Base-by-base conservation (phyloP, 805 yeast genomes). In the Tanozyma kutaoensis region DNA sequence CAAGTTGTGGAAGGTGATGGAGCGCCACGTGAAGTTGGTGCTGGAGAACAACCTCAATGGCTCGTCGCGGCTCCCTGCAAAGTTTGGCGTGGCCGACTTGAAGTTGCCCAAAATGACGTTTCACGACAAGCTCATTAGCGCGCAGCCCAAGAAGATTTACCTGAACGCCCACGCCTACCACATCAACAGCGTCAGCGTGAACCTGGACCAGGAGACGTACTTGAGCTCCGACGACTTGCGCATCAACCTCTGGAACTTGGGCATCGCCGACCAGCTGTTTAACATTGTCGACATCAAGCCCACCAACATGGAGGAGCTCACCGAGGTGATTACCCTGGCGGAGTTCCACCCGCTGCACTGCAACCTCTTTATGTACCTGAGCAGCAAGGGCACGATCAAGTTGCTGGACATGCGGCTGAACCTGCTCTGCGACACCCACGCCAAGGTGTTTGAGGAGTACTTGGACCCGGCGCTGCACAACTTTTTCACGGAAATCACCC, bases 211-310 rank as follows among this genome's bases (percentile, higher is more conserved):
- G 40, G 99, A 91, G 57, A 91, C 98, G 10, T 91, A 78, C 51
- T 68, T 91, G 38, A 71, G 84, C 30, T 76, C 93, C 26, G 99
- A 91, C 57, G 99, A 91, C 55, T 68, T 91, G 48, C 72, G 99
- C 48, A 78, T 91, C 47, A 91, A 91, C 52, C 60, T 91, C 38
- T 91, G 99, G 99, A 86, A 88, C 52, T 63, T 86, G 39, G 85
- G 82, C 29, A 80, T 85, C 40, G 84, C 95, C 13, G 95, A 88
- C 54, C 95, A 88, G 58, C 72, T 86, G 43, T 91, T 91, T 57
- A 93, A 91, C 53, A 91, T 91, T 38, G 97, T 91, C 32, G 98
- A 91, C 56, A 91, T 91, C 46, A 85, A 93, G 52, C 99, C 99
- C 8, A 81, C 85, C 5, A 85, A 85, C 54, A 93, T 91, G 98